Percentiles rank a stretch among this genome's conserved stretches.
Evolutionary conservation across 108 stramenopile species (phyloP).

Genomic region (Cyclotella choctawhatcheeana): DNA sequence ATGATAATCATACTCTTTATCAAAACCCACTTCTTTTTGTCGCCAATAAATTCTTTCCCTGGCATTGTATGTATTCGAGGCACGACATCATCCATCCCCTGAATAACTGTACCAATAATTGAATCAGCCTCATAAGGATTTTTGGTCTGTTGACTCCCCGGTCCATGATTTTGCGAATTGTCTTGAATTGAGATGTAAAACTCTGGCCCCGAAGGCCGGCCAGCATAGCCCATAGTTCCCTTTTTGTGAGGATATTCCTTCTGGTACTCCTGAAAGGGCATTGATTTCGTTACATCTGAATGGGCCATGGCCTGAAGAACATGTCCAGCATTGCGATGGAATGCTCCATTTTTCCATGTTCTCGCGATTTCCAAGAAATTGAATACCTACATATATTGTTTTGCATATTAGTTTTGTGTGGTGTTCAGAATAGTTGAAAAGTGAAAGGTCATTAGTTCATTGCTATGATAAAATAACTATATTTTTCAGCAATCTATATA

Average conservation of each 20-base stretch:
- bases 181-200: conserved; percentile 81
- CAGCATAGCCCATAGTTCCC: conserved; percentile 87
- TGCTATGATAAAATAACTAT: background rate
- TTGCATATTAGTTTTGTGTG: background rate
- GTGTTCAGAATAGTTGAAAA: too few relatives aligned
- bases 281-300: conserved; percentile 35
- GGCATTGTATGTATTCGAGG: conserved; percentile 66
- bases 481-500: too few relatives aligned
- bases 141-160: conserved; percentile 75
- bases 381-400: conserved; percentile 55
- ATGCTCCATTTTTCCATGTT: conserved; percentile 70
- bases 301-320: conserved; percentile 74
- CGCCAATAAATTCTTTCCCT: conserved; percentile 55
- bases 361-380: conserved; percentile 85
- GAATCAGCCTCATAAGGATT: conserved; percentile 93
- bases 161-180: conserved; percentile 85
- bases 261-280: conserved; percentile 92
- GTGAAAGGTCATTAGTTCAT: background rate
- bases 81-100: conserved; percentile 69
- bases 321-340: conserved; percentile 86
- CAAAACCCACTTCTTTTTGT: conserved; percentile 58
- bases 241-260: conserved; percentile 79
- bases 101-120: conserved; percentile 81
- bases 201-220: conserved; percentile 83
- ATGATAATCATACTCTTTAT: conserved; percentile 68